Percentiles rank a stretch among this genome's conserved stretches.
Conservation (phyloP, 148 eudicot species). For the Cornus kousa region DNA sequence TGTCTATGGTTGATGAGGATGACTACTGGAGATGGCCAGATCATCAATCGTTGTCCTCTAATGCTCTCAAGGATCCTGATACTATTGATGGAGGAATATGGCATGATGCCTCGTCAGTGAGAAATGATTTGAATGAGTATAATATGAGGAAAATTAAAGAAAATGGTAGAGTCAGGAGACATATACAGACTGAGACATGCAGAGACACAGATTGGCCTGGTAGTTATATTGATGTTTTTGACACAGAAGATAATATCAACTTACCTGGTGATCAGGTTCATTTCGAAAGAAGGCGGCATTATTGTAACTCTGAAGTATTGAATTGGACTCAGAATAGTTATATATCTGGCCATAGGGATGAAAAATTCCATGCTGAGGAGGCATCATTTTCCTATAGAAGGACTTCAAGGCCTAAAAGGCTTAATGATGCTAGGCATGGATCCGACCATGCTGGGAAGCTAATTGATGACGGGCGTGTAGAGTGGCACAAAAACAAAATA, state of each 20-base stretch:
- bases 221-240: slow-evolving; percentile 2
- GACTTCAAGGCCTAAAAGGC: slow-evolving; percentile 10
- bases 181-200: slow-evolving; percentile 10
- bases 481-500: slow-evolving; percentile 5
- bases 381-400: slow-evolving; percentile 16
- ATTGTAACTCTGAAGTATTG: slow-evolving; percentile 19
- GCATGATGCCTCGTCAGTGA: slow-evolving; percentile 10
- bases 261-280: slow-evolving; percentile 10
- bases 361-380: slow-evolving; percentile 15
- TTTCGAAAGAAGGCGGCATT: slow-evolving; percentile 12
- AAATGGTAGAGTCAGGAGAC: slow-evolving; percentile 3
- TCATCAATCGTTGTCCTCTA: slow-evolving; percentile 8
- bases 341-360: slow-evolving; percentile 11
- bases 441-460: slow-evolving; percentile 13
- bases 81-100: slow-evolving; percentile 8
- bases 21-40: slow-evolving; percentile 13
- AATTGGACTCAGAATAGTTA: slow-evolving; percentile 17
- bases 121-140: not conserved
- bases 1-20: slow-evolving; percentile 1
- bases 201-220: slow-evolving; percentile 11
- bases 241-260: slow-evolving; percentile 5
- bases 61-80: slow-evolving; percentile 9
- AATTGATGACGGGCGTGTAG: slow-evolving; percentile 9
- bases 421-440: slow-evolving; percentile 21
- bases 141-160: slow-evolving; percentile 4